A percentile compares a stretch with the other conserved stretches of the same genome.
Evolutionary conservation across 2,329 filamentous ascomycete species (phyloP).

Genomic region (Calonectria hongkongensis): DNA sequence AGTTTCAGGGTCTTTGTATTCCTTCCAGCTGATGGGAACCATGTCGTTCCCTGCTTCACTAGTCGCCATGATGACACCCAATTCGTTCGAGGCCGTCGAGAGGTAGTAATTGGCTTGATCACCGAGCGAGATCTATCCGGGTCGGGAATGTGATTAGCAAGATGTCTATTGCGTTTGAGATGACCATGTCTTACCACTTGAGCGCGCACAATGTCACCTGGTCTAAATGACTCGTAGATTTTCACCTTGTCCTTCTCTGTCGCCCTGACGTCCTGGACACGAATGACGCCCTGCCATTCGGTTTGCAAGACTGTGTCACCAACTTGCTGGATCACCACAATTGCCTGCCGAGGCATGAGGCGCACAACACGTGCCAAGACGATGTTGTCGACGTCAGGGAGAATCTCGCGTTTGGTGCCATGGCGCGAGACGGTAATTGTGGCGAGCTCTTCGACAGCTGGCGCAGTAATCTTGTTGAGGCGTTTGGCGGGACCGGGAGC

Average conservation of each 20-base stretch:
- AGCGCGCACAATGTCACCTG: constrained; percentile 93
- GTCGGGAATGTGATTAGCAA: constrained; percentile 32
- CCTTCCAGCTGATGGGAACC: constrained; percentile 96
- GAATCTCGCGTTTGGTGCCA: constrained; percentile 77
- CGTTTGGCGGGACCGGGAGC: constrained; percentile 73
- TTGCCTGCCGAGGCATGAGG: constrained; percentile 89
- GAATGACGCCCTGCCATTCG: constrained; percentile 89
- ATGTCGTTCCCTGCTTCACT: constrained; percentile 93
- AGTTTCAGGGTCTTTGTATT: constrained; percentile 90
- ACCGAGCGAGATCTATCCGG: constrained; percentile 85
- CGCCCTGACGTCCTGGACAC: constrained; percentile 92
- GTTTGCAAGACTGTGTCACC: constrained; percentile 82
- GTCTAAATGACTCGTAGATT: constrained; percentile 92
- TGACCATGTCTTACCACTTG: constrained; percentile 77
- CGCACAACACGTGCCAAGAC: constrained; percentile 92
- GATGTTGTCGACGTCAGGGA: constrained; percentile 87
- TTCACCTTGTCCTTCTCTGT: constrained; percentile 97
- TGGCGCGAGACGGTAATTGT: constrained; percentile 74
- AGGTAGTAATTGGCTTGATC: constrained; percentile 97
- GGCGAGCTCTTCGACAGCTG: constrained; percentile 66
- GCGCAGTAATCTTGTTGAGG: constrained; percentile 73
- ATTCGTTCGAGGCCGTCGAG: constrained; percentile 92
- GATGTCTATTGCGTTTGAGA: not conserved
- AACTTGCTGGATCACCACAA: constrained; percentile 90
- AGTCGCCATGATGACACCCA: constrained; percentile 94